phyloP scores from a whole-genome alignment of 106 monocot genomes.

The Dendrobium catenatum region DNA sequence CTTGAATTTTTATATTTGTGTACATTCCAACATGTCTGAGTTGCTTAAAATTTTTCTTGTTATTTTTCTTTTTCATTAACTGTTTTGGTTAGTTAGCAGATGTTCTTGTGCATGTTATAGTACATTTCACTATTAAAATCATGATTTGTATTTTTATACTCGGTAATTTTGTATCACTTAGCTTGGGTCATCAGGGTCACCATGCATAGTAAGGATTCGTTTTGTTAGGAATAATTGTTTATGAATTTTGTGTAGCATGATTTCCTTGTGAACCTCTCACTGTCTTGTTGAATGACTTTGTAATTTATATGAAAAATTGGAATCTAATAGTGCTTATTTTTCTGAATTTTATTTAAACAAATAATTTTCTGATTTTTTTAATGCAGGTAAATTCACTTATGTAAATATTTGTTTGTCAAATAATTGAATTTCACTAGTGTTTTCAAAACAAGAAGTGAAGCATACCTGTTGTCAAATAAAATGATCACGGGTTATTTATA shows the following conservation, averaged over 20 bases:
- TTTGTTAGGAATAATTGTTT: background rate
- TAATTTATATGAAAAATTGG: background rate
- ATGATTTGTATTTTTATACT: background rate
- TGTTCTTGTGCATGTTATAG: background rate
- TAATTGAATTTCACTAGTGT: background rate
- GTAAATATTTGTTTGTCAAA: background rate
- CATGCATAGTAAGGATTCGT: background rate
- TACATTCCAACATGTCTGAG: background rate
- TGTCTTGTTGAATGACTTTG: background rate
- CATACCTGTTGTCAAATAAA: background rate
- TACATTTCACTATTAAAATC: background rate
- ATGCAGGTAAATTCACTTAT: background rate
- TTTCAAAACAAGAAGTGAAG: background rate
- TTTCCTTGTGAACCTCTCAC: background rate
- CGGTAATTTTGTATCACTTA: background rate
- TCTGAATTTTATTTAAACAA: background rate
- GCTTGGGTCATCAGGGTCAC: background rate
- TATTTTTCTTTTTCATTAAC: background rate
- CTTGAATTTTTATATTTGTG: background rate
- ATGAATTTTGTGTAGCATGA: background rate
- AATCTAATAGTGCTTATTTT: background rate
- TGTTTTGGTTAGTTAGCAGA: background rate
- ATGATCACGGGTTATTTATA: background rate
- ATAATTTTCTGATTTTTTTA: background rate
- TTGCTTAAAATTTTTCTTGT: background rate